A percentile compares a stretch with the other conserved stretches of the same genome.
phyloP scores from a whole-genome alignment of 129 eudicot genomes.

The Calendula officinalis region DNA sequence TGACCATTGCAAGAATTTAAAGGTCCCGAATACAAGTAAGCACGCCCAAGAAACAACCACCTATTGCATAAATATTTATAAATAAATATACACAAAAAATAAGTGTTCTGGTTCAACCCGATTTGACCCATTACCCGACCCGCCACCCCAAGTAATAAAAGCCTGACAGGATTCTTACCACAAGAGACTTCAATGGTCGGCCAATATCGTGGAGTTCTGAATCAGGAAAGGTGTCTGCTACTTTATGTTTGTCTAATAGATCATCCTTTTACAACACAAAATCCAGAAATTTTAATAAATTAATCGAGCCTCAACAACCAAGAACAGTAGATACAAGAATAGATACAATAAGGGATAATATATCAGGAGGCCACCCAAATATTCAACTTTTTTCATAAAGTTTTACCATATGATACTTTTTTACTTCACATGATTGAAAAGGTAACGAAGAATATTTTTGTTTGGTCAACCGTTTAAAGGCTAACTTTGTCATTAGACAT shows the following conservation, averaged over 20 bases:
- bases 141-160: not conserved
- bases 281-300: not conserved
- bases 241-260: constrained; percentile 70
- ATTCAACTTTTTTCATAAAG: too few relatives aligned
- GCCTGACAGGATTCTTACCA: constrained; percentile 41
- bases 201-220: constrained; percentile 49
- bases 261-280: constrained; percentile 52
- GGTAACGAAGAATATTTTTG: too few relatives aligned
- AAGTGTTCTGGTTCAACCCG: not conserved
- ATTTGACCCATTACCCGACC: constrained; percentile 3
- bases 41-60: constrained; percentile 70
- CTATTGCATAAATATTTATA: constrained; percentile 35
- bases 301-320: not conserved
- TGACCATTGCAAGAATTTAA: constrained; percentile 63
- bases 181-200: constrained; percentile 73
- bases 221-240: constrained; percentile 54
- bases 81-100: not conserved
- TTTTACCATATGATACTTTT: too few relatives aligned
- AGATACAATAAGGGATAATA: not conserved
- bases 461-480: too few relatives aligned
- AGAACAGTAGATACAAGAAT: not conserved
- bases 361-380: not conserved
- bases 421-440: too few relatives aligned
- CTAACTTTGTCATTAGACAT: too few relatives aligned
- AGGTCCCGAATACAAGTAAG: constrained; percentile 42